Evolutionary conservation across 75 land plant species (phyloP), one percentile per base, ranked within the genome.

Genomic region (Selaginella moellendorffii): DNA sequence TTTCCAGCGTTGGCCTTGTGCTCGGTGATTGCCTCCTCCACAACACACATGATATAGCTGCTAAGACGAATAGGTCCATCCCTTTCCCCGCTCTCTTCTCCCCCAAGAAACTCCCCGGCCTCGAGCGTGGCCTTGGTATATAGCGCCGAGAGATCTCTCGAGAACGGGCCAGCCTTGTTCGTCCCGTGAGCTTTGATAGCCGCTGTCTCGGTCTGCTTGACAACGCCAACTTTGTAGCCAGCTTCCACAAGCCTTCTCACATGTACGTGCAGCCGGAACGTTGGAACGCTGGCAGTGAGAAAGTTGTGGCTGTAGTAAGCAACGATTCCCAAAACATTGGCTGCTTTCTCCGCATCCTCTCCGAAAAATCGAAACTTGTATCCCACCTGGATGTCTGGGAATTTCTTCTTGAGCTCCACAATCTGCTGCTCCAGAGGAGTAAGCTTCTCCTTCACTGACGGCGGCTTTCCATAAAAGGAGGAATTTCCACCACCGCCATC

Each of bases 181-280:
- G 75, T 20, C 25, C 96, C 90, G 46, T 83, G 96, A 0, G 90
- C 81, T 71, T 93, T 93, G 59, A 93, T 85, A 0, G 87, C 83
- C 0, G 98, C 87, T 0, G 96, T 93, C 63, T 93, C 98, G 1
- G 90, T 93, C 74, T 93, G 98, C 69, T 79, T 77, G 26, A 93
- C 98, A 1, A 88, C 96, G 1, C 98, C 98, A n/a, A 93, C 98
- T 72, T 93, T 93, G 68, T 80, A 82, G 65, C 96, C 98, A 0
- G 81, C 86, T 58, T 71, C 74, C 26, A 93, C 98, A 18, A 89
- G 81, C 65, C 98, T 64, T 61, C 87, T 71, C 52, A 85, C 90
- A 58, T 93, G 98, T 28, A 93, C 72, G 54, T 80, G 70, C 21
- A 88, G 64, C 52, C 98, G 60, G 52, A 93, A 88, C 0, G 96